Evolutionary conservation across 1,139 yeast genomes (phyloP).

Genomic region (Blastobotrys elegans): DNA sequence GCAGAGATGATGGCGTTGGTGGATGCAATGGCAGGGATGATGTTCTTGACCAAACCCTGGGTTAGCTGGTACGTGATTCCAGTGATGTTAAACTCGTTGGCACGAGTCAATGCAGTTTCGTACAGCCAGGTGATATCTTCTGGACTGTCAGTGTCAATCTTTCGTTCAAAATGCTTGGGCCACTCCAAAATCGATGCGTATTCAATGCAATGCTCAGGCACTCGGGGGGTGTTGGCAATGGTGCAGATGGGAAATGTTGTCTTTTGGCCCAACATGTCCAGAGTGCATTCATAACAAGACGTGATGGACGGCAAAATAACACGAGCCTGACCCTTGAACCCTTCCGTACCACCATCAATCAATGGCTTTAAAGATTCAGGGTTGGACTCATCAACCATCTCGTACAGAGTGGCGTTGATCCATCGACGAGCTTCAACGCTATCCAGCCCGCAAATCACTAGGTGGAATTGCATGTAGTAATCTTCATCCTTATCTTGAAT

Average conservation of each 20-base stretch:
- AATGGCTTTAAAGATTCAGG: slow-evolving; percentile 65
- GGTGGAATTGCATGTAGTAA: slow-evolving; percentile 64
- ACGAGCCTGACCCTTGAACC: slow-evolving; percentile 87
- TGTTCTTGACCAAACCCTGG: slow-evolving; percentile 84
- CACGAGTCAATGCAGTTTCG: slow-evolving; percentile 53
- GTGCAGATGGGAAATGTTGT: slow-evolving; percentile 88
- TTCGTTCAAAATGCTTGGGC: slow-evolving; percentile 46
- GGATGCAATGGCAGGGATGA: slow-evolving; percentile 91
- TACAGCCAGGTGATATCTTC: slow-evolving; percentile 66
- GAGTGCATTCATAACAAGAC: slow-evolving; percentile 90
- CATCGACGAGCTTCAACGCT: slow-evolving; percentile 87
- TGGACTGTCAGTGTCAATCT: slow-evolving; percentile 65
- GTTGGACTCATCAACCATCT: slow-evolving; percentile 50
- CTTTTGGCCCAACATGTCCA: slow-evolving; percentile 67
- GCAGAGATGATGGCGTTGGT: slow-evolving; percentile 94
- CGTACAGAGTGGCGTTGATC: slow-evolving; percentile 74
- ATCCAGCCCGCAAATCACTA: slow-evolving; percentile 85
- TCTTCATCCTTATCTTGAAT: slow-evolving; percentile 66
- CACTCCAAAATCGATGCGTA: slow-evolving; percentile 82
- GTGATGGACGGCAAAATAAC: slow-evolving; percentile 80
- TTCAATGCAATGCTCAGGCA: slow-evolving; percentile 92
- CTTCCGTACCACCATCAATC: slow-evolving; percentile 96
- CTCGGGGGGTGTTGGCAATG: slow-evolving; percentile 85
- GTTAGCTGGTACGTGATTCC: slow-evolving; percentile 72
- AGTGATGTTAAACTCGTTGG: slow-evolving; percentile 54